Conservation (phyloP, 129 eudicot genomes). For the Escallonia herrerae region DNA sequence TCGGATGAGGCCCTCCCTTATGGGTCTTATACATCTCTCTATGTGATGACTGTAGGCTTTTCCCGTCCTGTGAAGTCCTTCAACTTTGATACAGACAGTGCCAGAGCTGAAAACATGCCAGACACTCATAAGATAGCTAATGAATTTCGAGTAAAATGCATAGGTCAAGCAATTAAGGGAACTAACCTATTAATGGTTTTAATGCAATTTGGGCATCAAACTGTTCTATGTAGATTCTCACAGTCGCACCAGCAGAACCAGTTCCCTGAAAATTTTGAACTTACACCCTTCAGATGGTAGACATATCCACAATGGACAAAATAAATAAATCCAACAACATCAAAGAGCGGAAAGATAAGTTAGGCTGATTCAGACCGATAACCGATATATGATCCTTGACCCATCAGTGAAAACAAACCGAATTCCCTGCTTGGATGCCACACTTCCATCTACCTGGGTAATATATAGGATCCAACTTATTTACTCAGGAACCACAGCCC, state of each 20-base stretch:
- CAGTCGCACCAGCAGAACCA: slow-evolving; percentile 98
- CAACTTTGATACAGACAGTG: slow-evolving; percentile 78
- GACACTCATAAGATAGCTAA: background rate
- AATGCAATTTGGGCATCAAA: slow-evolving; percentile 92
- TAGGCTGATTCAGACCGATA: slow-evolving; percentile 50
- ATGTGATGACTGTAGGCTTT: slow-evolving; percentile 96
- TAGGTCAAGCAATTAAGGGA: background rate
- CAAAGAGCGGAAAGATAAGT: background rate
- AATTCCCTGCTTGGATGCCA: slow-evolving; percentile 88
- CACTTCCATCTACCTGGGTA: slow-evolving; percentile 89
- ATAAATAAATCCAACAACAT: background rate
- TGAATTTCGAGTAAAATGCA: background rate
- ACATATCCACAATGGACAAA: slow-evolving; percentile 3
- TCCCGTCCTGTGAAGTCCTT: slow-evolving; percentile 95
- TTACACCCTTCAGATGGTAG: background rate
- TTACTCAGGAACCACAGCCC: background rate
- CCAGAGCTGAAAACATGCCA: slow-evolving; percentile 56
- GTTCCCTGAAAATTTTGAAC: slow-evolving; percentile 55
- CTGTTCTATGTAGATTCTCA: slow-evolving; percentile 85
- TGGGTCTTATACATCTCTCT: slow-evolving; percentile 13
- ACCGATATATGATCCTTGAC: slow-evolving; percentile 85
- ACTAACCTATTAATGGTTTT: slow-evolving; percentile 92
- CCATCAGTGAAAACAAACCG: slow-evolving; percentile 97
- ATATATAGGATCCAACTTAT: slow-evolving; percentile 5
- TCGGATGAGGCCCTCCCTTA: slow-evolving; percentile 10